These are phyloP conservation scores for Hypholoma sublateritium DNA, from an alignment of 768 basidiomycete species.

Conservation along the genomic window DNA sequence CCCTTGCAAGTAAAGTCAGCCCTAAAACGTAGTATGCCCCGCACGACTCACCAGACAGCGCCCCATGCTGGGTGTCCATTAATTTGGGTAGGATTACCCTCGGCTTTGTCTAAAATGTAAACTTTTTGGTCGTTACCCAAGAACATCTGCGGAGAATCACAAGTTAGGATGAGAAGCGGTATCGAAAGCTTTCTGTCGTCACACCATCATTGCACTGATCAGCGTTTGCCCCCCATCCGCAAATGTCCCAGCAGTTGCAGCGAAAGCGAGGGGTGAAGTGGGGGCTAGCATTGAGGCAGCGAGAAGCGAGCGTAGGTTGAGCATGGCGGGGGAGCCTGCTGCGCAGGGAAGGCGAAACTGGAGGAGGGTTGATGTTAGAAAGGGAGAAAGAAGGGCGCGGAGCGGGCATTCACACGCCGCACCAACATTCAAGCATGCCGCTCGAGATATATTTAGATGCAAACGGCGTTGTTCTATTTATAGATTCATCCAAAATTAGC, in stretches of 20 bases:
- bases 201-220: conserved; percentile 55
- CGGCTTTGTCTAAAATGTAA: conserved; percentile 91
- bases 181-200: conserved; percentile 16
- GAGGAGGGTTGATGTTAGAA: conserved; percentile 1
- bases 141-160: conserved; percentile 56
- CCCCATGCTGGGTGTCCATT: conserved; percentile 76
- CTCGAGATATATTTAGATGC: not conserved
- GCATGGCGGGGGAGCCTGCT: conserved; percentile 8
- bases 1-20: conserved; percentile 36
- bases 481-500: not conserved
- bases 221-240: conserved; percentile 44
- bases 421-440: not conserved
- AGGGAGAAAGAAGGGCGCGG: conserved; percentile 5
- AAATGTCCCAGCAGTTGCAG: conserved; percentile 42
- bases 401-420: not conserved
- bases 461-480: not conserved
- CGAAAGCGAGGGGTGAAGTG: conserved; percentile 26
- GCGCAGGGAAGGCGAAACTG: not conserved
- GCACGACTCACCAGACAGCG: conserved; percentile 54
- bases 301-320: conserved; percentile 34
- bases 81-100: conserved; percentile 68
- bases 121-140: conserved; percentile 78
- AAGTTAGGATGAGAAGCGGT: not conserved
- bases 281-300: conserved; percentile 41
- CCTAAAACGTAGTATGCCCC: not conserved